Conservation (phyloP, 768 basidiomycete genomes). For the Pulveroboletus ravenelii region DNA sequence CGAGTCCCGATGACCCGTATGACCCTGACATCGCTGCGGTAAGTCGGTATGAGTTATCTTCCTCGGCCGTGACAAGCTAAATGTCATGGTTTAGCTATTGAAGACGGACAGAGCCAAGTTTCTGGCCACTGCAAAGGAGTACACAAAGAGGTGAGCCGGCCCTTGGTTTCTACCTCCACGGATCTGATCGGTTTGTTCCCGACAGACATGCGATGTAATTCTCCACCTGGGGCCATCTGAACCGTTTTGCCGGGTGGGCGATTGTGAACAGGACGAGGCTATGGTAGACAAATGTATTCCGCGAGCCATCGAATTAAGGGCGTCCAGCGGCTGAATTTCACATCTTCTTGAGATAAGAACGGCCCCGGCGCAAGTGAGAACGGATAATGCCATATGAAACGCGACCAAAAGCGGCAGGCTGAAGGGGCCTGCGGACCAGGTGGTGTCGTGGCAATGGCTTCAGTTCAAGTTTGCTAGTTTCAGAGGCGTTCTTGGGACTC, state of each 20-base stretch:
- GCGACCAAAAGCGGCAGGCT: conserved; percentile 18
- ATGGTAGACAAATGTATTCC: not conserved
- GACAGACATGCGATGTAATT: conserved; percentile 22
- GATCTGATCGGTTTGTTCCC: conserved; percentile 2
- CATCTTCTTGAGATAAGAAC: conserved; percentile 5
- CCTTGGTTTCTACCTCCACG: not conserved
- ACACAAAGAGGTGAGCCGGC: conserved; percentile 69
- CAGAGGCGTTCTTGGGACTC: not conserved
- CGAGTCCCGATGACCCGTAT: conserved; percentile 83
- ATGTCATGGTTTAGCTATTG: conserved; percentile 44
- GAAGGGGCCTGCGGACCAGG: conserved; percentile 11
- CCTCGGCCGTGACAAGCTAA: not conserved
- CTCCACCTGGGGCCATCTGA: not conserved
- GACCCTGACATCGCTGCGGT: conserved; percentile 85
- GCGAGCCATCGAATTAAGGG: conserved; percentile 5
- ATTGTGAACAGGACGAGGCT: conserved; percentile 1
- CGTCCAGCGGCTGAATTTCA: conserved; percentile 5
- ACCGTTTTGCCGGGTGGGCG: not conserved
- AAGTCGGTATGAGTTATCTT: conserved; percentile 25
- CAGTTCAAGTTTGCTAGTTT: not conserved
- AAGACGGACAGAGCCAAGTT: conserved; percentile 78
- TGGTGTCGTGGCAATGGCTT: conserved; percentile 1
- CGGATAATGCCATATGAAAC: conserved; percentile 4
- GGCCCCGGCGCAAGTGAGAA: conserved; percentile 5
- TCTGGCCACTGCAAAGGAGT: conserved; percentile 71